A percentile compares a stretch with the other conserved stretches of the same genome.
These are phyloP conservation scores for Scleromitrula shiraiana DNA, from an alignment of 2,329 filamentous ascomycete species.

Conservation along the genomic window DNA sequence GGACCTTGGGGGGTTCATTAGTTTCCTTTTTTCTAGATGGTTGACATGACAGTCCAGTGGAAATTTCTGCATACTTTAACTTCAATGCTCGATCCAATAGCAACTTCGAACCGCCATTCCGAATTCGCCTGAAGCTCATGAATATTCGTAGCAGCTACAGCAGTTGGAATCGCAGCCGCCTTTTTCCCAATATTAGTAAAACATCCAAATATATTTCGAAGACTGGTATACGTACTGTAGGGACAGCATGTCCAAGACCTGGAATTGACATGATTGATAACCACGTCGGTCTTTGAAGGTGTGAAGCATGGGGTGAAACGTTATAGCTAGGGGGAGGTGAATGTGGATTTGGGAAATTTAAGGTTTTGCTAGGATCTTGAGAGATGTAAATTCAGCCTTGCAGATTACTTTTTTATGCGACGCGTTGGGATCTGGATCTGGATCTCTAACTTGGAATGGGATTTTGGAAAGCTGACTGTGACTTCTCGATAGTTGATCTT, in stretches of 20 bases:
- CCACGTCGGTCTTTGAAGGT: background rate
- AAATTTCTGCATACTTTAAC: constrained; percentile 38
- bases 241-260: constrained; percentile 60
- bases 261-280: constrained; percentile 57
- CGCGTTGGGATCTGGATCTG: background rate
- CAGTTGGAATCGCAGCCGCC: constrained; percentile 21
- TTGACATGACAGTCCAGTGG: constrained; percentile 10
- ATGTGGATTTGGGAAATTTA: background rate
- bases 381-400: background rate
- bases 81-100: constrained; percentile 43
- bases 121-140: constrained; percentile 54
- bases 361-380: background rate
- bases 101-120: constrained; percentile 75
- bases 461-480: too few species aligned
- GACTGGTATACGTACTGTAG: constrained; percentile 39
- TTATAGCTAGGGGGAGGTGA: constrained; percentile 4
- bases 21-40: constrained; percentile 23
- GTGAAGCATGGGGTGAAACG: constrained; percentile 8
- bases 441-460: background rate
- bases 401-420: background rate
- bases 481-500: too few species aligned
- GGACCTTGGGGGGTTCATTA: constrained; percentile 44
- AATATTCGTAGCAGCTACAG: constrained; percentile 34
- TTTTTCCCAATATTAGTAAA: constrained; percentile 17
- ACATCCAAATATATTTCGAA: background rate